Evolutionary conservation across 768 basidiomycete species (phyloP).

Genomic region (Mycena alexandri): DNA sequence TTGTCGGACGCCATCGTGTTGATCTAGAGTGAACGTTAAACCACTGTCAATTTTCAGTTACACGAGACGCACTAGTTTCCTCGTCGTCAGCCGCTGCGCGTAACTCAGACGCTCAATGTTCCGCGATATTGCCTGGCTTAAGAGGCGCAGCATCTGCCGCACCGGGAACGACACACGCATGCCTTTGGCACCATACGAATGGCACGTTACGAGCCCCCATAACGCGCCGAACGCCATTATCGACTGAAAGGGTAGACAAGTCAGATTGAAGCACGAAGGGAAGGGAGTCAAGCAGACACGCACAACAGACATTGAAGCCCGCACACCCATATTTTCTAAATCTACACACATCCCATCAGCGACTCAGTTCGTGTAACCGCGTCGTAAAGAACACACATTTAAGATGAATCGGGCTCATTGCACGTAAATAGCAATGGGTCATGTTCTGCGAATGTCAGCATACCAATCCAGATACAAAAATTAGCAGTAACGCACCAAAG

Average conservation of each 20-base stretch:
- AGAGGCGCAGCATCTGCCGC: slow-evolving; percentile 82
- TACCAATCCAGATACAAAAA: not conserved
- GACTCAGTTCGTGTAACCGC: not conserved
- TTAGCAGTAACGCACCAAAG: slow-evolving; percentile 61
- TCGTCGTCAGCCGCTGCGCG: slow-evolving; percentile 77
- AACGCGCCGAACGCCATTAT: slow-evolving; percentile 83
- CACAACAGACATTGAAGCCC: slow-evolving; percentile 90
- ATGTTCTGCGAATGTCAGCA: slow-evolving; percentile 64
- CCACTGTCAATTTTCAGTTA: not conserved
- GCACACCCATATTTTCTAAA: slow-evolving; percentile 84
- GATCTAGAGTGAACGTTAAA: slow-evolving; percentile 57
- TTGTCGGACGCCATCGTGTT: slow-evolving; percentile 75
- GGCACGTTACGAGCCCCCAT: slow-evolving; percentile 86
- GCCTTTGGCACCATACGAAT: slow-evolving; percentile 81
- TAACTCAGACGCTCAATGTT: slow-evolving; percentile 86
- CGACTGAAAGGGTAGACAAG: no score
- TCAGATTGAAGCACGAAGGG: no score
- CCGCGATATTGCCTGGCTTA: slow-evolving; percentile 83
- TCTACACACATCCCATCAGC: slow-evolving; percentile 53
- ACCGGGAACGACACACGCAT: slow-evolving; percentile 90
- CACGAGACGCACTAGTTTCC: slow-evolving; percentile 72
- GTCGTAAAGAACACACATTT: slow-evolving; percentile 63
- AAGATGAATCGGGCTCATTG: slow-evolving; percentile 89
- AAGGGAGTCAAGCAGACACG: no score
- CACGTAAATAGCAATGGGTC: slow-evolving; percentile 87